Base-by-base conservation (phyloP, 116 monocot species). In the Posidonia oceanica region DNA sequence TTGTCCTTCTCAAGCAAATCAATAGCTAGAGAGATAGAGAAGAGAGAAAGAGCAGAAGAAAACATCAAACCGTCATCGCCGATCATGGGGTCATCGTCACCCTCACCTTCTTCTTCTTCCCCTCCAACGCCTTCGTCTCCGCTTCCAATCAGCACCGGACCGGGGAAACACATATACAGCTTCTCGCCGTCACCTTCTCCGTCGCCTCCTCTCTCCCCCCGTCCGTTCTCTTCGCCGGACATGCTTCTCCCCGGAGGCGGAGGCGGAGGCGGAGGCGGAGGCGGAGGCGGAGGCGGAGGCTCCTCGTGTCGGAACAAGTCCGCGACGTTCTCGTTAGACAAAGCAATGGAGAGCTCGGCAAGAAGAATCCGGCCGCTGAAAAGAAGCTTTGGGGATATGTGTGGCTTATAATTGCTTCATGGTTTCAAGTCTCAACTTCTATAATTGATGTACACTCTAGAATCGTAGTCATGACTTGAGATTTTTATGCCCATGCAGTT, bases 71-170 rank as follows among this genome's bases (percentile, higher is more conserved):
- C 29, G 29, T 29, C 29, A 29, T 29, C 29, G 29, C 29, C 29
- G 29, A 29, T 29, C 48, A 36, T 37, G 0, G 38, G n/a, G 15
- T 41, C 51, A 1, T 23, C 14, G 14, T 48, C 14, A 11, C n/a
- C 37, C 60, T 66, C 66, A 22, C 77, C 82, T 0, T 76, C 71
- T 52, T 77, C 74, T 8, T 77, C 84, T 12, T 80, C 77, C 17
- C 78, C 81, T 29, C 64, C 81, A 3, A 78, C 85, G 0, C 79
- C 76, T 14, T 75, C 71, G 3, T 76, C 79, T 17, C 82, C 82
- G 1, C 80, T 86, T 3, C 86, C 82, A 2, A 39, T 86, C 71
- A 86, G 82, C 54, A 53, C 77, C 7, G 86, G 82, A 0, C 86
- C 86, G 7, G 86, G 86, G 21, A 16, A 75, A 21, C 41, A 5